Conservation (phyloP, 192 early-diverging fungal genomes). For the Mortierella claussenii region DNA sequence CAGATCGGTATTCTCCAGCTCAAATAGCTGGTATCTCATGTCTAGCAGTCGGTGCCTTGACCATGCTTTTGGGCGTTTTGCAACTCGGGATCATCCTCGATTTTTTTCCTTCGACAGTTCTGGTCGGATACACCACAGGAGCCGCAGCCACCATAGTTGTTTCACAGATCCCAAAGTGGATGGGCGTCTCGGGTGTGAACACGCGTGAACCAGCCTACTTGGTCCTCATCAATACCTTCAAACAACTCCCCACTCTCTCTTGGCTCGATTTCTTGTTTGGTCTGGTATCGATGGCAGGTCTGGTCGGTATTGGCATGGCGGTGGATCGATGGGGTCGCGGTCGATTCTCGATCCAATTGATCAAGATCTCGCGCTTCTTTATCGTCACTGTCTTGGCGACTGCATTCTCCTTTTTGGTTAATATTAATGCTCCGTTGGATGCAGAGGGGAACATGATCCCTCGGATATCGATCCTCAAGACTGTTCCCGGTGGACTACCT, state of each 20-base stretch:
- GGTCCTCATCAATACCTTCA: slow-evolving; percentile 13
- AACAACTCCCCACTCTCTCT: slow-evolving; percentile 11
- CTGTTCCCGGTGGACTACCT: slow-evolving; percentile 79
- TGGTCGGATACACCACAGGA: slow-evolving; percentile 89
- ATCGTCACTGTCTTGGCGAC: slow-evolving; percentile 79
- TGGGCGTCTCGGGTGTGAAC: slow-evolving; percentile 80
- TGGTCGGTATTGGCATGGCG: slow-evolving; percentile 5
- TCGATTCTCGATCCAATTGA: slow-evolving; percentile 13
- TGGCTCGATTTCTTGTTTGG: slow-evolving; percentile 21
- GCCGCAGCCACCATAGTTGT: slow-evolving; percentile 77
- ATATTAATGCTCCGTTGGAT: slow-evolving; percentile 10
- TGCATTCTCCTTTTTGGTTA: slow-evolving; percentile 70
- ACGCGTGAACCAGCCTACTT: slow-evolving; percentile 72
- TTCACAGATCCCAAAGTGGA: slow-evolving; percentile 67
- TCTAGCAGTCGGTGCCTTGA: slow-evolving; percentile 78
- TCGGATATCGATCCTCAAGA: slow-evolving; percentile 69
- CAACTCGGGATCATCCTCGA: slow-evolving; percentile 87
- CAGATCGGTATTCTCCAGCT: background rate
- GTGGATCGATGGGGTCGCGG: slow-evolving; percentile 16
- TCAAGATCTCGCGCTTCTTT: slow-evolving; percentile 50
- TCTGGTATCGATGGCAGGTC: slow-evolving; percentile 1
- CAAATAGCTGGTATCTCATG: slow-evolving; percentile 67
- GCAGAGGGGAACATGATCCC: slow-evolving; percentile 26
- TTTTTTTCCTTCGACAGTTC: slow-evolving; percentile 83
- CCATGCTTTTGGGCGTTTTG: slow-evolving; percentile 75